Evolutionary conservation across 1,284 basidiomycete genomes (phyloP), one percentile per base, ranked within the genome.

Genomic region (Heterobasidion irregulare): DNA sequence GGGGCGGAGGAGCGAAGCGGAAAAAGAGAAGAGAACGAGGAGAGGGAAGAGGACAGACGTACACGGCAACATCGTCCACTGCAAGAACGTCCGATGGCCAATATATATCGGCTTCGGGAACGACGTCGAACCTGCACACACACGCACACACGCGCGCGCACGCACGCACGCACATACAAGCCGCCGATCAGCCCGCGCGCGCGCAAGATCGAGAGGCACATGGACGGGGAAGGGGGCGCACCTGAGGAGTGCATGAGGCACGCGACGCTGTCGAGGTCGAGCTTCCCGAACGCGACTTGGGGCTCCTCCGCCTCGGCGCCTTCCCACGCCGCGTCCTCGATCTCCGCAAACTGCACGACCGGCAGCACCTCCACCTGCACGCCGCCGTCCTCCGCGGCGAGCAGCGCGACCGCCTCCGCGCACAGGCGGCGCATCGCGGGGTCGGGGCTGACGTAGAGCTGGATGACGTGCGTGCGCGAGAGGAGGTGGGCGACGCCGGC

Each of bases 301-400:
- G 26, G 34, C 36, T 50, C 48, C 13, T 32, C 33, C 13, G 2
- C 41, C 13, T 10, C 8, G 2, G 1, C 16, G 46, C 46, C 12
- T 6, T 2, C 6, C 16, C 19, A 26, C 12, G 41, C 41, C 12
- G 41, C 19, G 38, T 50, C 52, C 10, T 46, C 50, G 18, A 57
- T 41, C 12, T 59, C 56, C 1, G 49, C 45, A 15, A 54, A 56
- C 32, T 41, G 49, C 15, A 61, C 54, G 57, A 64, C 51, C 15
- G 56, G 61, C 6, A 64, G 47, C 10, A 56, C 12, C 45, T 61
- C 57, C 18, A 63, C 53, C 36, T 52, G 46, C 13, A 44, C 26
- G 26, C 38, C 35, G 12, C 53, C 55, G 8, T 48, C 32, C 34
- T 8, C 47, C 0, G 26, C 26, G 1, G 26, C 26, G 16, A 56